Evolutionary conservation across 192 early-diverging fungal genomes (phyloP).

Genomic region (Ambispora gerdemannii): DNA sequence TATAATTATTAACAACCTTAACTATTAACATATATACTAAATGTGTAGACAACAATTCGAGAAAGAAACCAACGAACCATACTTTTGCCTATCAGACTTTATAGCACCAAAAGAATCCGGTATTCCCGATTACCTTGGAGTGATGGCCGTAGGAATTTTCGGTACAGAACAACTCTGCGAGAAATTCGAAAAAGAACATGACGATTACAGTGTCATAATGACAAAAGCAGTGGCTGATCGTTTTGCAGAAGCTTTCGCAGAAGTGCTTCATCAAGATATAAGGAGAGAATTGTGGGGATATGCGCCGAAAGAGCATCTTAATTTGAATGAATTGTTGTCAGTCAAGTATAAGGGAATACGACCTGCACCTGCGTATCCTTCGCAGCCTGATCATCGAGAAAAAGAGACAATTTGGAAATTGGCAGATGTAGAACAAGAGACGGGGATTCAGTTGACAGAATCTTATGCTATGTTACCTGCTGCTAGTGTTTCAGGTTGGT

Average conservation of each 20-base stretch:
- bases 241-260: slow-evolving; percentile 88
- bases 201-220: slow-evolving; percentile 94
- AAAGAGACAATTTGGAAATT: slow-evolving; percentile 92
- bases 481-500: slow-evolving; percentile 78
- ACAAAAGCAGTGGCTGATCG: slow-evolving; percentile 93
- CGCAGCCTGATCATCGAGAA: slow-evolving; percentile 93
- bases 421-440: slow-evolving; percentile 71
- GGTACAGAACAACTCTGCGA: slow-evolving; percentile 84
- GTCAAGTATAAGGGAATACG: slow-evolving; percentile 95
- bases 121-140: slow-evolving; percentile 83
- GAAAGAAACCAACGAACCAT: slow-evolving; percentile 80
- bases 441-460: slow-evolving; percentile 89
- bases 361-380: slow-evolving; percentile 93
- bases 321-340: slow-evolving; percentile 77
- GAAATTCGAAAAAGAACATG: slow-evolving; percentile 75
- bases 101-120: slow-evolving; percentile 74
- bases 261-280: slow-evolving; percentile 84
- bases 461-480: slow-evolving; percentile 91
- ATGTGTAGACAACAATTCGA: slow-evolving; percentile 39
- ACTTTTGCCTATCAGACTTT: slow-evolving; percentile 89
- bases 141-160: slow-evolving; percentile 89
- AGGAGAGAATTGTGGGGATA: slow-evolving; percentile 91
- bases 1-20: background rate
- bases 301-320: slow-evolving; percentile 70
- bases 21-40: background rate